Evolutionary conservation across 148 eudicot species (phyloP).

Genomic region (Rhododendron molle): DNA sequence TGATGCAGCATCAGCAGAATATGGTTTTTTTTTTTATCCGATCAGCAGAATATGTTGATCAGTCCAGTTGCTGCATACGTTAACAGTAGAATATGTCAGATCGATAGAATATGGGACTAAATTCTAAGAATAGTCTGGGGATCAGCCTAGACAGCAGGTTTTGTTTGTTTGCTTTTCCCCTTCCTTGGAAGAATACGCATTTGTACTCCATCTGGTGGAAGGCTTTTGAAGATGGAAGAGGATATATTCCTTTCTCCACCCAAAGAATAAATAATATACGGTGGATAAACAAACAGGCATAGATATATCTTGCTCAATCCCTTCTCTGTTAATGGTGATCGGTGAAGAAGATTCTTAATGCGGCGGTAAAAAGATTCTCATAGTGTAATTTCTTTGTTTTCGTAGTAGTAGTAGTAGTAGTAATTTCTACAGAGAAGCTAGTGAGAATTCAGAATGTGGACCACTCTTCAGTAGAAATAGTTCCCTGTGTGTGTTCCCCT

Average conservation of each 20-base stretch:
- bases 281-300: background rate
- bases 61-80: background rate
- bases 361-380: background rate
- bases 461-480: background rate
- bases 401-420: background rate
- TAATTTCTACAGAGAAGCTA: background rate
- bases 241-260: slow-evolving; percentile 2
- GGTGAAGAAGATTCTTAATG: background rate
- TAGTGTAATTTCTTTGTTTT: background rate
- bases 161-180: background rate
- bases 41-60: background rate
- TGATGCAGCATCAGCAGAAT: background rate
- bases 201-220: slow-evolving; percentile 2
- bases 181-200: background rate
- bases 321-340: background rate
- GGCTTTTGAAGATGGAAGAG: background rate
- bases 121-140: background rate
- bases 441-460: background rate
- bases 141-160: background rate
- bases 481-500: background rate
- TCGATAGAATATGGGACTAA: background rate
- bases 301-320: background rate
- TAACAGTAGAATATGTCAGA: background rate
- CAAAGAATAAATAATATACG: background rate
- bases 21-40: too few species aligned